Percentiles rank a stretch among this genome's conserved stretches.
Evolutionary conservation across 192 early-diverging fungal genomes (phyloP).

Genomic region (Gryganskiella cystojenkinii): DNA sequence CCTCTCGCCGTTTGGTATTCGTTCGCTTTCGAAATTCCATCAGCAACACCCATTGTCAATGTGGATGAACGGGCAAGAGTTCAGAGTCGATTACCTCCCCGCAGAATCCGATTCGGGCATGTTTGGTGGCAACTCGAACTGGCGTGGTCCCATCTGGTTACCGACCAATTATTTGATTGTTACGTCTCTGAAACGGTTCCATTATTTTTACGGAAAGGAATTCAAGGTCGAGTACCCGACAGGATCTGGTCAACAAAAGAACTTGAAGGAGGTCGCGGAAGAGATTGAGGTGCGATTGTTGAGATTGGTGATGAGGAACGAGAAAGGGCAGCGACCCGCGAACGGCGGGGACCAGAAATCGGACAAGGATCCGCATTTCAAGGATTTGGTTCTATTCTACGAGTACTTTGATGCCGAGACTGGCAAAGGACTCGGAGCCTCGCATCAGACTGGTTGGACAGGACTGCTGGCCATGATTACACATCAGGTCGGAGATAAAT

Average conservation of each 20-base stretch:
- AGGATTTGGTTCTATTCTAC: slow-evolving; percentile 61
- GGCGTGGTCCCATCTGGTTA: slow-evolving; percentile 48
- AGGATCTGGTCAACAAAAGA: slow-evolving; percentile 32
- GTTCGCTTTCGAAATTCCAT: slow-evolving; percentile 60
- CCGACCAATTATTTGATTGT: slow-evolving; percentile 38
- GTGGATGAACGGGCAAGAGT: slow-evolving; percentile 55
- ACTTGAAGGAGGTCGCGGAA: slow-evolving; percentile 35
- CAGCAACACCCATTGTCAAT: slow-evolving; percentile 55
- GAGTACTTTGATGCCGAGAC: slow-evolving; percentile 66
- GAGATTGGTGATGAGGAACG: slow-evolving; percentile 33
- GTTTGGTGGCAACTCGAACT: slow-evolving; percentile 53
- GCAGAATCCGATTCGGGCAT: slow-evolving; percentile 55
- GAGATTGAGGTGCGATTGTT: slow-evolving; percentile 43
- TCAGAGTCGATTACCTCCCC: slow-evolving; percentile 59
- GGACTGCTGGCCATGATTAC: slow-evolving; percentile 56
- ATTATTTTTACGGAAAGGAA: slow-evolving; percentile 45
- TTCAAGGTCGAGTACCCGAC: slow-evolving; percentile 52
- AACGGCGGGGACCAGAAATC: slow-evolving; percentile 52
- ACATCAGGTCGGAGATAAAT: slow-evolving; percentile 47
- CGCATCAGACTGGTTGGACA: slow-evolving; percentile 70
- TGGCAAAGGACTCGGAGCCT: slow-evolving; percentile 61
- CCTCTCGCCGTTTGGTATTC: slow-evolving; percentile 58
- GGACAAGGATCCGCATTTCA: slow-evolving; percentile 56
- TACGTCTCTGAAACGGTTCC: slow-evolving; percentile 34
- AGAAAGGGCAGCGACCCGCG: slow-evolving; percentile 47